phyloP scores from a whole-genome alignment of 2,329 filamentous ascomycete genomes.

The Coleophoma crateriformis region DNA sequence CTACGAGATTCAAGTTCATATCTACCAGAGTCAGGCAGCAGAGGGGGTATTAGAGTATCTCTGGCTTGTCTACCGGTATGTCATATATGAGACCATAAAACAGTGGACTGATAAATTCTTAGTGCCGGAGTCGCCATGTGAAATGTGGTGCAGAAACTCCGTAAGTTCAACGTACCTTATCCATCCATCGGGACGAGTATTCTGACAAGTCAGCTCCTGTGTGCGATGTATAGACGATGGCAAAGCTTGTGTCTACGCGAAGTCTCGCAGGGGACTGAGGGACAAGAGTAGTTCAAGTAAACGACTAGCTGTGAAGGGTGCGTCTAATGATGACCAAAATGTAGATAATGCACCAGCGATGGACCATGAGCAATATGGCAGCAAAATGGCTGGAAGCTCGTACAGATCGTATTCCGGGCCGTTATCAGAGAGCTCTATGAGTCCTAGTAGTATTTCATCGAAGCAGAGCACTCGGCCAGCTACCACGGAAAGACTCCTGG shows the following conservation, averaged over 20 bases:
- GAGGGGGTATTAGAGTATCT: constrained; percentile 32
- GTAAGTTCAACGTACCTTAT: neutral
- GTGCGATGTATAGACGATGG: constrained; percentile 33
- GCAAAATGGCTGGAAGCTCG: constrained; percentile 1
- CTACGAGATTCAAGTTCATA: no score
- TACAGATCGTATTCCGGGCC: constrained; percentile 8
- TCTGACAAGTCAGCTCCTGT: constrained; percentile 21
- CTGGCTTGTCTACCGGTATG: constrained; percentile 37
- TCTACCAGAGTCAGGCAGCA: no score
- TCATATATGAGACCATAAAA: constrained; percentile 34
- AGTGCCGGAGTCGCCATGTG: constrained; percentile 32
- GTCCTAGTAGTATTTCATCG: constrained; percentile 11
- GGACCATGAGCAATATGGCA: neutral
- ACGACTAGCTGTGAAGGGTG: constrained; percentile 5
- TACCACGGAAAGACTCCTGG: constrained; percentile 16
- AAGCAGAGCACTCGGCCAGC: constrained; percentile 6
- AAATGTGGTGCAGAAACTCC: constrained; percentile 41
- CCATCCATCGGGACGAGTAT: neutral
- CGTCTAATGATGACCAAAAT: neutral
- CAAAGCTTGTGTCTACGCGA: constrained; percentile 40
- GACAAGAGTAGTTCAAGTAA: constrained; percentile 16
- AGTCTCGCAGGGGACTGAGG: constrained; percentile 38
- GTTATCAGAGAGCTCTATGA: constrained; percentile 10
- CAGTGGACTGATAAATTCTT: constrained; percentile 21
- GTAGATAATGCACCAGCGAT: neutral